These are phyloP conservation scores for Phytopythium litorale DNA, from an alignment of 352 stramenopile genomes.

Conservation along the genomic window DNA sequence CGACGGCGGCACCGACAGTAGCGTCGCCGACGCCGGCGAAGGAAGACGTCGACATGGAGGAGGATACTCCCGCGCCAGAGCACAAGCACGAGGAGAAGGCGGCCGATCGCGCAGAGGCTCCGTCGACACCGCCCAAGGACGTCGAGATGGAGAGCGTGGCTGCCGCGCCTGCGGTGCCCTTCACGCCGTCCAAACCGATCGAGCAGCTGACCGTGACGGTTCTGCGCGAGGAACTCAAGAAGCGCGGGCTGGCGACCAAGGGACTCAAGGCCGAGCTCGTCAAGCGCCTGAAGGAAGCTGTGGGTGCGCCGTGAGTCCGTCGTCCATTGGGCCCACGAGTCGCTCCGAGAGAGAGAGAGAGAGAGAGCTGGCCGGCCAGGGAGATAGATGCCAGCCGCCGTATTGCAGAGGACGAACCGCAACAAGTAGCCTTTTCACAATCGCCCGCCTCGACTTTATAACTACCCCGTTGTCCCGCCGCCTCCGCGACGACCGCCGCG, in stretches of 20 bases:
- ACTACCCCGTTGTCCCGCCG: constrained; percentile 3
- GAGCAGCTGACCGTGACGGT: constrained; percentile 71
- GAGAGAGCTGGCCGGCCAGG: background rate
- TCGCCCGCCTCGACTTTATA: constrained; percentile 3
- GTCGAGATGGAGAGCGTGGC: constrained; percentile 55
- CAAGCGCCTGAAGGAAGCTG: constrained; percentile 73
- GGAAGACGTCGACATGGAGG: constrained; percentile 10
- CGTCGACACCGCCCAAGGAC: constrained; percentile 19
- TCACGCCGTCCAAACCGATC: constrained; percentile 69
- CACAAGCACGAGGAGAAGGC: constrained; percentile 1
- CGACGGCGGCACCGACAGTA: constrained; percentile 1
- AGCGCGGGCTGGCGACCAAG: constrained; percentile 70
- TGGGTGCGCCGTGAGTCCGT: constrained; percentile 23
- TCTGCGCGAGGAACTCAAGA: constrained; percentile 73
- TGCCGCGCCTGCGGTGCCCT: constrained; percentile 20
- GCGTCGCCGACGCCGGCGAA: constrained; percentile 17
- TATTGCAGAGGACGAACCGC: background rate
- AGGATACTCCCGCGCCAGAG: constrained; percentile 11
- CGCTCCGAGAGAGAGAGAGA: background rate
- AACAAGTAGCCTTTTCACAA: background rate
- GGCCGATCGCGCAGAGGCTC: constrained; percentile 3
- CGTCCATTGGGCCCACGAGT: background rate
- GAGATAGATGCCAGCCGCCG: background rate
- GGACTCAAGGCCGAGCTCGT: constrained; percentile 82
- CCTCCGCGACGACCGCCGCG: constrained; percentile 2